Percentiles rank a stretch among this genome's conserved stretches.
These are phyloP conservation scores for Gilbertella persicaria DNA, from an alignment of 371 early-diverging fungal species.

Conservation along the genomic window DNA sequence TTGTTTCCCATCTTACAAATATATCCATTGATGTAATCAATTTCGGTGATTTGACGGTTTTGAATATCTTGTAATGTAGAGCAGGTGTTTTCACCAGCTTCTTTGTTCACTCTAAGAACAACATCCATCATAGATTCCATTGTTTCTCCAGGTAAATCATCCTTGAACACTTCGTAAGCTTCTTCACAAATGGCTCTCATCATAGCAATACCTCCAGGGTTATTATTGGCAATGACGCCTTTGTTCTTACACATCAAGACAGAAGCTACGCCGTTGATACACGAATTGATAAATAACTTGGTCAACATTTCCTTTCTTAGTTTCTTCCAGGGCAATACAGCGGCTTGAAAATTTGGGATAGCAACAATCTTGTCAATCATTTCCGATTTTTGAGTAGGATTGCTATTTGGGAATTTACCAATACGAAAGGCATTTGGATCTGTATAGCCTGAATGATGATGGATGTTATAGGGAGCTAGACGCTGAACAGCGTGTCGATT, in stretches of 20 bases:
- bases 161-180: conserved; percentile 26
- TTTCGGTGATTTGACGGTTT: conserved; percentile 48
- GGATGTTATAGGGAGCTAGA: conserved; percentile 41
- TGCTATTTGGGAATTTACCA: conserved; percentile 23
- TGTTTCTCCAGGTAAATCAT: conserved; percentile 26
- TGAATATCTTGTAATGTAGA: conserved; percentile 60
- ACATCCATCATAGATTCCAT: conserved; percentile 21
- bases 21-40: conserved; percentile 66
- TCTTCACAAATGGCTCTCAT: conserved; percentile 34
- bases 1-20: conserved; percentile 33
- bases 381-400: conserved; percentile 1
- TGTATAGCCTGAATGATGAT: conserved; percentile 52
- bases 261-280: conserved; percentile 60
- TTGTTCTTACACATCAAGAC: conserved; percentile 50
- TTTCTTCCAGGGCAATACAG: conserved; percentile 36
- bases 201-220: conserved; percentile 17
- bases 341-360: conserved; percentile 30
- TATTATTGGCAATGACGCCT: conserved; percentile 18
- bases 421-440: conserved; percentile 36
- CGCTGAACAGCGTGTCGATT: conserved; percentile 57
- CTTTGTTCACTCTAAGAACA: conserved; percentile 28
- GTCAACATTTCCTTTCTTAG: conserved; percentile 44
- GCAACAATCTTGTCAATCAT: conserved; percentile 24
- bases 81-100: conserved; percentile 52
- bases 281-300: conserved; percentile 62